Evolutionary conservation across 306 rosid species (phyloP), one percentile per base, ranked within the genome.

Genomic region (Medicago lupulina): DNA sequence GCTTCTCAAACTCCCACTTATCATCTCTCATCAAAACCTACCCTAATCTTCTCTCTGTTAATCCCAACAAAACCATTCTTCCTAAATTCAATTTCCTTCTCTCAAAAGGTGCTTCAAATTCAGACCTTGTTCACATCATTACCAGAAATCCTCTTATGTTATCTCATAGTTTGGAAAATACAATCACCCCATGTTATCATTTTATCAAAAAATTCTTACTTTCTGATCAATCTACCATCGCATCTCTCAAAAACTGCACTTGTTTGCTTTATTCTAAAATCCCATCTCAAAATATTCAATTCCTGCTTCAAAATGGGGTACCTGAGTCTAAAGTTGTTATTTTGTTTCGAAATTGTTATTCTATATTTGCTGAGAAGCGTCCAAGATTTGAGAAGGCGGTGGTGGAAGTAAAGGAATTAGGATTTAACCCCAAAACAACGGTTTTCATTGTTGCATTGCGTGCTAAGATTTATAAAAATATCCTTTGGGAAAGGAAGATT

Each of bases 51-150:
- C 78, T 83, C 15, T 0, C 19, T 9, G 47, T 4, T n/a, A 3
- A 80, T 5, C 70, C 67, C 28, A 17, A 53, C 11, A 84, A 79
- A 25, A 9, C 47, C 25, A 15, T 83, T 39, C 53, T 54, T 15
- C 87, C 86, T 16, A 86, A 86, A 25, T 6, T 86, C 50, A 19
- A 70, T 9, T 86, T 86, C 47, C 71, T 86, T 43, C 36, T 17
- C 17, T 68, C 80, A 11, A 83, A 81, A 70, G 87, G 88, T 39
- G 38, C 82, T 49, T 70, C 90, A 2, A 53, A 39, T 1, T 65
- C 80, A 7, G 84, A 86, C 8, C 23, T 84, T 5, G 38, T 77
- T 6, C 73, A 58, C 14, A 66, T 70, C 12, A 5, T 80, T 0
- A 11, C 83, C 4, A 72, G 1, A 15, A 49, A 14, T 8, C 88